Base-by-base conservation (phyloP, 1,139 yeast genomes). In the Debaryomycetaceae sp. region DNA sequence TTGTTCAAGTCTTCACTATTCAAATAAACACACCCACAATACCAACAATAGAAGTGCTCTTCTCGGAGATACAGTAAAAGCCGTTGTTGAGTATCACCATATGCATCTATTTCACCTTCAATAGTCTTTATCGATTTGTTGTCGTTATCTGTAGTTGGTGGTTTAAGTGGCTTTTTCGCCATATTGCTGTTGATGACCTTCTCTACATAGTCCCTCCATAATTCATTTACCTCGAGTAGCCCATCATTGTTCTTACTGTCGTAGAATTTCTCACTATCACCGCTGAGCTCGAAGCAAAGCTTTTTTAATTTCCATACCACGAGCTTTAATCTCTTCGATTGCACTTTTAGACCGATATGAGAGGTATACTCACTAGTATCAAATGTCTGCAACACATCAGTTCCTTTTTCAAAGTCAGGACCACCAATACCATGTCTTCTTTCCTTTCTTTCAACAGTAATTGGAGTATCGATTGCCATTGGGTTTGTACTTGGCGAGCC, bases 201-300 rank as follows among this genome's bases (percentile, higher is more conserved):
- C 23, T 41, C 17, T 2, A 56, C 60, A 42, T 54, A 56, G 2
- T 51, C 56, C 46, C 57, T 48, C 72, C 72, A 68, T 20, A 65
- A 45, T 0, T 45, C 36, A 34, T 61, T 55, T 0, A 65, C 52
- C 9, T 44, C 44, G 1, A 42, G 41, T 11, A 27, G 11, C 11
- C 31, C 11, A 9, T 22, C 17, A 5, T 22, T 38, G 3, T 47
- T 34, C 8, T 49, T 46, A 13, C 43, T n/a, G n/a, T 43, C 42
- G 0, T 44, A 43, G 34, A 44, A 49, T 24, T 36, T 38, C 27
- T 59, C 62, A 6, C 54, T 45, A 20, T 62, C 66, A 1, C 66
- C 69, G 43, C 66, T 62, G 39, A 62, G 39, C 36, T 64, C 64
- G 46, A 60, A 62, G 39, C 66, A 59, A 6, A 55, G 17, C 39